Evolutionary conservation across 192 early-diverging fungal genomes (phyloP), one percentile per base, ranked within the genome.

Genomic region (Powellomyces hirtus): DNA sequence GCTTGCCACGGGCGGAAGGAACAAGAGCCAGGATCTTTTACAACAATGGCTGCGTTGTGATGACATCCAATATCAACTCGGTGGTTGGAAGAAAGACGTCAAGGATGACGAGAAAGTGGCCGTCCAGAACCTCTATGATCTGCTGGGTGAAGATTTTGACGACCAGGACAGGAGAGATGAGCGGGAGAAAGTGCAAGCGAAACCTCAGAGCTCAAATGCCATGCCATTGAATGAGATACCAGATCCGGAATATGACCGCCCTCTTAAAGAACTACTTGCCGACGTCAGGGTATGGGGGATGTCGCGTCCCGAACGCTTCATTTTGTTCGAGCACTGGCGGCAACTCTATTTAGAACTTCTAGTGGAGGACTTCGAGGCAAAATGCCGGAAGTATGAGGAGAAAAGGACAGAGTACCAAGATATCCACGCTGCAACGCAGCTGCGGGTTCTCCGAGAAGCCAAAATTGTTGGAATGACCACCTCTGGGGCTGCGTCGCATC

Each of bases 381-480:
- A 46, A 10, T 63, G 61, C 61, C 24, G 30, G 42, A 45, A 29
- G 18, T 63, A 63, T 42, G 45, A 49, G 22, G 61, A 63, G 27
- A 42, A 46, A n/a, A 49, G 29, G 42, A 27, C 38, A 45, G 61
- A 63, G 61, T 63, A 63, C 61, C 1, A 63, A 18, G 61, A 63
- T 27, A 44, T 63, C 1, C 10, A 22, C 50, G 59, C 18, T 11
- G 72, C 64, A 26, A 46, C 38, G 4, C 64, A 66, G 40, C 72
- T 77, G 49, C 64, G 38, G 20, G 65, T 77, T 42, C 66, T 81
- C 0, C 52, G 63, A 27, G 30, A 64, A 6, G 42, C 59, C 35
- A 45, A 75, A 7, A 79, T 88, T 8, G 75, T 88, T 20, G 87
- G 83, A 0, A 80, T 84, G 70, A 88, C 87, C 1, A 88, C 87